Percentiles rank a stretch among this genome's conserved stretches.
Conservation (phyloP, 208 protist species). For the Wallacemonas sp. region DNA sequence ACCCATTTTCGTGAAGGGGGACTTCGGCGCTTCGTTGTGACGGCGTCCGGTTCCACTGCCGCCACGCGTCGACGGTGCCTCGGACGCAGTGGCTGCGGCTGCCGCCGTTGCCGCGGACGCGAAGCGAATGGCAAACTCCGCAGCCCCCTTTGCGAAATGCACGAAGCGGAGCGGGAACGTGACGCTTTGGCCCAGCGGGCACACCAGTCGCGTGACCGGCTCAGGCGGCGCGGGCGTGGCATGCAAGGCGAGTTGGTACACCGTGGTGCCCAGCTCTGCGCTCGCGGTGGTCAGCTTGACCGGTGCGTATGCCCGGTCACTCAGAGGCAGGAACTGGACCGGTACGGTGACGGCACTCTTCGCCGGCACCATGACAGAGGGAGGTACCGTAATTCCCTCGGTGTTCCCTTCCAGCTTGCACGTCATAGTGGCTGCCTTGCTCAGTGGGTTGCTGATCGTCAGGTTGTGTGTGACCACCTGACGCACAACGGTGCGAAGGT, state of each 20-base stretch:
- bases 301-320: constrained; percentile 54
- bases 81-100: not conserved
- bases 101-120: not conserved
- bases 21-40: constrained; percentile 26
- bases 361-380: constrained; percentile 47
- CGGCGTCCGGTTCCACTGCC: constrained; percentile 14
- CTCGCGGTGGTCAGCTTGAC: constrained; percentile 65
- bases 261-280: constrained; percentile 82
- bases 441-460: constrained; percentile 89
- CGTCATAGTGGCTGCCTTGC: constrained; percentile 60
- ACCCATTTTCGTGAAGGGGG: constrained; percentile 46
- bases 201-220: constrained; percentile 75
- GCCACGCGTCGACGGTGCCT: constrained; percentile 20
- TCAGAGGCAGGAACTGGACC: constrained; percentile 91
- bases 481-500: constrained; percentile 84
- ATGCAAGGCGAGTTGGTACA: constrained; percentile 71
- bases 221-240: constrained; percentile 60
- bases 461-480: constrained; percentile 64
- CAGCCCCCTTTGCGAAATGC: constrained; percentile 60
- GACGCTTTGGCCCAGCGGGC: constrained; percentile 79
- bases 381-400: constrained; percentile 61
- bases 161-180: constrained; percentile 71
- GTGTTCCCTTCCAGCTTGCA: constrained; percentile 50
- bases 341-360: constrained; percentile 55
- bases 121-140: constrained; percentile 86